These are phyloP conservation scores for Prunella vulgaris DNA, from an alignment of 257 asterid species.

Conservation along the genomic window DNA sequence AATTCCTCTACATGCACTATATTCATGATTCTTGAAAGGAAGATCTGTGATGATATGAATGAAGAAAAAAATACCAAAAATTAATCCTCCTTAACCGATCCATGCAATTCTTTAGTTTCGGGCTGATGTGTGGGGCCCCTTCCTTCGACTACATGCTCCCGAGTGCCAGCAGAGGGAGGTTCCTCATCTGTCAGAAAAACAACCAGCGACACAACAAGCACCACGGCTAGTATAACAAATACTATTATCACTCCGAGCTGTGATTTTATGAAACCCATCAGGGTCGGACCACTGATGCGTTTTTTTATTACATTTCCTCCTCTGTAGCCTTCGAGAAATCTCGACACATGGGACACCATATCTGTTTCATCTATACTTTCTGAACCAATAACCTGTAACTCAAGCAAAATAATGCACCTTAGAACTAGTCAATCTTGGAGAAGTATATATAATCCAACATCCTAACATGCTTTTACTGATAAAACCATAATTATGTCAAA, in stretches of 20 bases:
- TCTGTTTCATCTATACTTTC: conserved; percentile 64
- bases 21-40: neutral
- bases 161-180: conserved; percentile 48
- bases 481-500: neutral
- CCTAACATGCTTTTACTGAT: neutral
- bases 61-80: neutral
- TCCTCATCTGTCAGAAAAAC: conserved; percentile 45
- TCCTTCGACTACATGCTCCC: conserved; percentile 29
- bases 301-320: conserved; percentile 63
- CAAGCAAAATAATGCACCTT: conserved; percentile 8
- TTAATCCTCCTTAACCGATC: conserved; percentile 56
- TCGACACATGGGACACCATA: conserved; percentile 49
- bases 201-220: conserved; percentile 39
- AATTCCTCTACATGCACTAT: neutral
- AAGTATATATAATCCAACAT: neutral
- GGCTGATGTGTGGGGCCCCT: conserved; percentile 31
- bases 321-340: conserved; percentile 65
- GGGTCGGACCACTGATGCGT: conserved; percentile 43
- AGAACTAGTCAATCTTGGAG: neutral
- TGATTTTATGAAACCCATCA: conserved; percentile 48
- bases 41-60: neutral
- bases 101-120: conserved; percentile 34
- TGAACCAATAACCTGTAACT: conserved; percentile 58
- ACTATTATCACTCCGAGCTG: conserved; percentile 36
- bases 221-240: conserved; percentile 36